Evolutionary conservation across 192 early-diverging fungal genomes (phyloP).

Genomic region (Spizellomyces punctatus): DNA sequence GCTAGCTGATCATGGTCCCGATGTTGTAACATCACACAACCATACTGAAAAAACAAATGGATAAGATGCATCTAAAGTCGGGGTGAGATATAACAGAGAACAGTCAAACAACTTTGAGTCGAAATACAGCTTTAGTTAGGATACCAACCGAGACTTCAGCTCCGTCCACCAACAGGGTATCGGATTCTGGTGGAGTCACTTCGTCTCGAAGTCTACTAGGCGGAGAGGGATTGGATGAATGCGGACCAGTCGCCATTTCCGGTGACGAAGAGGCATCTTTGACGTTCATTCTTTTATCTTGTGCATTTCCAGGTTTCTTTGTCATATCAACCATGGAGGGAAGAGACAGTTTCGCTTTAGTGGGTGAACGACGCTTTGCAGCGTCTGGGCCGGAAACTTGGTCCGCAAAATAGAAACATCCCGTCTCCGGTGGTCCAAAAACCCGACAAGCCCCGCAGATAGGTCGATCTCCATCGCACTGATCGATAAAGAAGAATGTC

Average conservation of each 20-base stretch:
- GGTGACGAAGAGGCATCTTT: too few species aligned
- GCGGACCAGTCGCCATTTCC: too few species aligned
- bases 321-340: neutral
- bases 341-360: neutral
- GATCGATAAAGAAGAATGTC: neutral
- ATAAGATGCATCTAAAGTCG: conserved; percentile 15
- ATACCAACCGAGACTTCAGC: neutral
- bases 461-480: conserved; percentile 17
- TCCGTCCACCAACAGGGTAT: neutral
- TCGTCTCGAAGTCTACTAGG: neutral
- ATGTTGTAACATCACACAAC: neutral
- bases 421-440: conserved; percentile 13
- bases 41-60: conserved; percentile 18
- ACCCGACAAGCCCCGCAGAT: conserved; percentile 20
- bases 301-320: neutral
- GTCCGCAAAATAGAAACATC: conserved; percentile 12
- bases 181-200: conserved; percentile 3
- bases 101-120: neutral
- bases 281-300: too few species aligned
- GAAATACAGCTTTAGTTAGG: neutral
- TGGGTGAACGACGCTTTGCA: neutral
- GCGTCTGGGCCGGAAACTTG: neutral
- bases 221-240: neutral
- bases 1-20: neutral
- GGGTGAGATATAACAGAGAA: neutral